Base-by-base conservation (phyloP, 2,329 filamentous ascomycete genomes). In the Xylariaceae sp. region DNA sequence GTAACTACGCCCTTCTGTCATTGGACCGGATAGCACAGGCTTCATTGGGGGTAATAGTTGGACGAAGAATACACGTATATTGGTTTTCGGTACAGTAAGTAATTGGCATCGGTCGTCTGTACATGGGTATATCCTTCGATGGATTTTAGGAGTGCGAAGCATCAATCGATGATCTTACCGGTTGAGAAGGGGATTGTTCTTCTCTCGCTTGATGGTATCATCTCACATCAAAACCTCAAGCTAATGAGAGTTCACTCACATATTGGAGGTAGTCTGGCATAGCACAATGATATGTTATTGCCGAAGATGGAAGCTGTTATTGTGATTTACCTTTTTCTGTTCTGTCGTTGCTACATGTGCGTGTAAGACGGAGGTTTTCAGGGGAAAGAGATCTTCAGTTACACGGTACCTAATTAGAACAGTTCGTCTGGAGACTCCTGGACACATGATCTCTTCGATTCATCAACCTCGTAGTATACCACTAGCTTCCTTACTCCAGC, bases 341-440 rank as follows among this genome's bases (percentile, higher is more conserved):
- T 7, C 32, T 37, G 6, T 37, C 6, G 5, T 37, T 37, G 32
- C 32, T 37, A 37, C 32, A 37, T 37, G 32, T 37, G 32, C 32
- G 32, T 37, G 32, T 37, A 37, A 37, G 32, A 37, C 14, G 32
- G 32, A 16, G 32, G 12, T 37, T 37, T 16, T 37, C 7, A 37
- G 32, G 32, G 32, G 14, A 10, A 37, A 37, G 32, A 37, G 32
- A 37, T 37, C 9, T 12, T 10, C 6, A 37, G 32, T 3, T 37
- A 37, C 32, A 37, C 32, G 12, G 14, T 37, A 16, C 32, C 32
- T 37, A 16, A 37, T 16, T 7, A 16, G 14, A 37, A 12, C 6
- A 41, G 18, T 20, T 6, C 14, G 21, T 49, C 47, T 49, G 47
- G 29, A 40, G 37, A 42, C 20, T 41, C 47, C 47, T 49, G 47